These are phyloP conservation scores for Basidioascus undulatus DNA, from an alignment of 768 basidiomycete species.

Conservation along the genomic window DNA sequence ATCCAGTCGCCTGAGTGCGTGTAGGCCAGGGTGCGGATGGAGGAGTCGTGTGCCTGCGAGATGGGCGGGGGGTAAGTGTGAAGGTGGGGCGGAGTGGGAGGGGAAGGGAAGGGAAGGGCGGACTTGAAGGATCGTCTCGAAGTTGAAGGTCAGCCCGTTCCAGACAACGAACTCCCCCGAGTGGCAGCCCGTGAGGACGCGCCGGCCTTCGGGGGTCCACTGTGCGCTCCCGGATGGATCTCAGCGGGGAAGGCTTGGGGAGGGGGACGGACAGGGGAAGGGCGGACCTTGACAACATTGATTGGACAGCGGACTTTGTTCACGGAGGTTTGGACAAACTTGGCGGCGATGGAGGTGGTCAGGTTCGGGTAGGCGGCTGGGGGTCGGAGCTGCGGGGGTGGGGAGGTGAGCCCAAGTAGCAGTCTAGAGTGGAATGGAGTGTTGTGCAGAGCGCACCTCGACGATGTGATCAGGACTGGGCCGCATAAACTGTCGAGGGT, in stretches of 20 bases:
- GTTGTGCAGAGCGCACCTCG: constrained; percentile 30
- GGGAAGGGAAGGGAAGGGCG: neutral
- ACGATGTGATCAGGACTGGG: constrained; percentile 61
- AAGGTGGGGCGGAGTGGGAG: neutral
- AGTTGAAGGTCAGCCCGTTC: constrained; percentile 98
- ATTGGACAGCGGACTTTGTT: constrained; percentile 97
- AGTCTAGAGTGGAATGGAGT: neutral
- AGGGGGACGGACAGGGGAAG: neutral
- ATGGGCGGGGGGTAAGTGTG: neutral
- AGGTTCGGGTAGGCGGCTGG: constrained; percentile 76
- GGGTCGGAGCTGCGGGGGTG: constrained; percentile 49
- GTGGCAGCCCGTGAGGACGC: constrained; percentile 80
- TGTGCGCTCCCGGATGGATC: constrained; percentile 16
- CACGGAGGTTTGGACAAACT: constrained; percentile 92
- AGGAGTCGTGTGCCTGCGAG: constrained; percentile 58
- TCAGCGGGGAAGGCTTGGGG: neutral
- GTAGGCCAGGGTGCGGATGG: constrained; percentile 70
- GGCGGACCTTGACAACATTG: constrained; percentile 69
- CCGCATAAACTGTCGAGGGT: constrained; percentile 24
- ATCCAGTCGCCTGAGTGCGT: constrained; percentile 85
- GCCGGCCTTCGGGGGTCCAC: constrained; percentile 95
- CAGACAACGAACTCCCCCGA: constrained; percentile 96
- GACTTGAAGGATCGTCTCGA: constrained; percentile 86
- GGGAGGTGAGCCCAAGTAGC: constrained; percentile 10
- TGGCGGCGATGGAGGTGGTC: constrained; percentile 82